Conservation (phyloP, 78 protist genomes). For the Dictyostelium intermedium region DNA sequence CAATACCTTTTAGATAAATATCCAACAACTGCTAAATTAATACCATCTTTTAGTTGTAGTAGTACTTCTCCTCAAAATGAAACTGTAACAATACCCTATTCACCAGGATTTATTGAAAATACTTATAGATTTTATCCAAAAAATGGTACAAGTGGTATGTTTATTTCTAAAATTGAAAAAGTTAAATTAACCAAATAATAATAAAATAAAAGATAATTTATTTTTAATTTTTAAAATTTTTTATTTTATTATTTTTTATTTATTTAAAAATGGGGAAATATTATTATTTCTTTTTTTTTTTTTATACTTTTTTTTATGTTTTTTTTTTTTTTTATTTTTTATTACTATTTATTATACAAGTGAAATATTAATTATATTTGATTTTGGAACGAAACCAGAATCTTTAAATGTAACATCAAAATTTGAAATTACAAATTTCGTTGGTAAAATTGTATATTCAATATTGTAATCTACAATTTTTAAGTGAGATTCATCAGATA, state of each 20-base stretch:
- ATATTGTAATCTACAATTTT: constrained; percentile 26
- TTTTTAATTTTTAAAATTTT: background rate
- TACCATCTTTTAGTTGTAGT: constrained; percentile 58
- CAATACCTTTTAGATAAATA: constrained; percentile 30
- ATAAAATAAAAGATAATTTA: background rate
- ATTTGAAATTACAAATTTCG: constrained; percentile 22
- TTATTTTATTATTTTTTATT: background rate
- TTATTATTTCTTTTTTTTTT: background rate
- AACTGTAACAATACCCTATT: background rate
- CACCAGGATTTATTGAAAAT: constrained; percentile 39
- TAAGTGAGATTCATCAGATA: background rate
- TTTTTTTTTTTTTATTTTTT: background rate
- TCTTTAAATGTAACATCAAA: constrained; percentile 39
- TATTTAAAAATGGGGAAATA: background rate
- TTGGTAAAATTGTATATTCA: background rate
- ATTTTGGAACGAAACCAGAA: constrained; percentile 34
- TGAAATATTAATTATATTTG: constrained; percentile 9
- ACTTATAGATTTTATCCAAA: constrained; percentile 80
- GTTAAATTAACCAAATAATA: background rate
- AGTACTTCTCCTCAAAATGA: background rate
- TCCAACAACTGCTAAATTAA: background rate
- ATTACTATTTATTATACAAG: background rate
- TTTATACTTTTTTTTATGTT: background rate
- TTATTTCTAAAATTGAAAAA: constrained; percentile 66
- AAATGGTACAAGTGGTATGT: constrained; percentile 78